Evolutionary conservation across 768 basidiomycete species (phyloP).

Genomic region (Sporobolomyces pararoseus): DNA sequence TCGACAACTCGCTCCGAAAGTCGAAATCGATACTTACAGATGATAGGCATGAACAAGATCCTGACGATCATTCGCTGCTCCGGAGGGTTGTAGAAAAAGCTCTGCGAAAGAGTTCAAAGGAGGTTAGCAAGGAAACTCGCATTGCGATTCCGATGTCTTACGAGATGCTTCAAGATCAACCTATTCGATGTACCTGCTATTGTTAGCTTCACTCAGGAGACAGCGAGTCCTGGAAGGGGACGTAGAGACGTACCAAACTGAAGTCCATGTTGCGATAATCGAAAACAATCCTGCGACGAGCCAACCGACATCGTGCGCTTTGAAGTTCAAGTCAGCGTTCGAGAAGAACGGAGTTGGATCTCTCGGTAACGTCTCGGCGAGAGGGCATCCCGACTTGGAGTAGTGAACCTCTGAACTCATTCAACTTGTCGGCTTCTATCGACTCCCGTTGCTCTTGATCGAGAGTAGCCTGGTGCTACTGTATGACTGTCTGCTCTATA

Average conservation of each 20-base stretch:
- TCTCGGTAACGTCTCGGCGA: slow-evolving; percentile 50
- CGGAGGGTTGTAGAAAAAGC: slow-evolving; percentile 59
- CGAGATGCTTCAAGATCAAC: slow-evolving; percentile 66
- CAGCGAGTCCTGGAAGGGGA: no score
- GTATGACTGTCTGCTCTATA: no score
- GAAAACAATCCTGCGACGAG: slow-evolving; percentile 60
- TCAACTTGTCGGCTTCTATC: neutral
- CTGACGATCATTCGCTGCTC: slow-evolving; percentile 59
- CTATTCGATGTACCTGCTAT: neutral
- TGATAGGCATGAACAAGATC: slow-evolving; percentile 71
- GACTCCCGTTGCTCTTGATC: no score
- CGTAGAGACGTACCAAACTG: slow-evolving; percentile 56
- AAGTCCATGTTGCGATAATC: slow-evolving; percentile 57
- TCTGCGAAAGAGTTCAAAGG: slow-evolving; percentile 61
- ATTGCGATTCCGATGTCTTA: neutral
- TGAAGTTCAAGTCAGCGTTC: slow-evolving; percentile 60
- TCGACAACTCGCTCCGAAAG: neutral
- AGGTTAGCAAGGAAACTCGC: slow-evolving; percentile 46
- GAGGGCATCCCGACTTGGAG: slow-evolving; percentile 41
- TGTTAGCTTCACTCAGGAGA: no score
- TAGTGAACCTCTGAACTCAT: slow-evolving; percentile 8
- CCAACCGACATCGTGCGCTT: slow-evolving; percentile 71
- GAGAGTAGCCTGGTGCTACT: no score
- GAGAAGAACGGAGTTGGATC: slow-evolving; percentile 60
- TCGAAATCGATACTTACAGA: slow-evolving; percentile 50